Base-by-base conservation (phyloP, 345 rosid species). In the Eucalyptus marginata region DNA sequence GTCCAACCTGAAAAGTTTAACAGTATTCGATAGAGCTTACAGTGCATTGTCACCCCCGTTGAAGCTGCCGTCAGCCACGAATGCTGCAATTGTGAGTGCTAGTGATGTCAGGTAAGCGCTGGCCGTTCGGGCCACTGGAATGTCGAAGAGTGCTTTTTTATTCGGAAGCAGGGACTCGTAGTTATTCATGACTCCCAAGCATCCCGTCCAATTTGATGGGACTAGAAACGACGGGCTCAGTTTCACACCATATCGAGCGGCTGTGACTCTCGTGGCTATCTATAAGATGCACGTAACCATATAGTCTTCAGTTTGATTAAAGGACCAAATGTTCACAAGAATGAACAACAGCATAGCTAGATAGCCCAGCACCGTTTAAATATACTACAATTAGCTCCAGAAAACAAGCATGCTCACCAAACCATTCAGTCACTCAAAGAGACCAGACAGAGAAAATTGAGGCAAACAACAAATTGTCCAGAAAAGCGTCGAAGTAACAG, bases 171-270 rank as follows among this genome's bases (percentile, higher is more conserved):
- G 88, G 10, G 98, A 97, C 90, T 97, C 99, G 7, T 96, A 97
- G 88, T 96, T 96, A 87, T 96, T 97, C 97, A 97, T 95, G 29
- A 97, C 98, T 80, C 99, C 99, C 88, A 97, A 90, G 91, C 99
- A 97, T 31, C 99, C 99, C 12, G 99, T 97, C 99, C 99, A 97
- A 90, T 93, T 97, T 56, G 99, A 96, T 64, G 99, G 99, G 87
- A 96, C 96, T 15, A 97, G 97, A 91, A 97, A 97, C 20, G 99
- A 97, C 2, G 97, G 99, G 92, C 99, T 96, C 49, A 97, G 92
- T 89, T 95, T 94, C 86, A 96, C 96, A 86, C 94, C 95, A 52
- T 94, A 92, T 79, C 92, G 93, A 29, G 96, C 96, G 76, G 99
- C 97, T 4, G 96, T 95, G 31, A 96, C 94, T 90, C 99, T 93